Base-by-base conservation (phyloP, 129 eudicot genomes). In the Arctium minus region DNA sequence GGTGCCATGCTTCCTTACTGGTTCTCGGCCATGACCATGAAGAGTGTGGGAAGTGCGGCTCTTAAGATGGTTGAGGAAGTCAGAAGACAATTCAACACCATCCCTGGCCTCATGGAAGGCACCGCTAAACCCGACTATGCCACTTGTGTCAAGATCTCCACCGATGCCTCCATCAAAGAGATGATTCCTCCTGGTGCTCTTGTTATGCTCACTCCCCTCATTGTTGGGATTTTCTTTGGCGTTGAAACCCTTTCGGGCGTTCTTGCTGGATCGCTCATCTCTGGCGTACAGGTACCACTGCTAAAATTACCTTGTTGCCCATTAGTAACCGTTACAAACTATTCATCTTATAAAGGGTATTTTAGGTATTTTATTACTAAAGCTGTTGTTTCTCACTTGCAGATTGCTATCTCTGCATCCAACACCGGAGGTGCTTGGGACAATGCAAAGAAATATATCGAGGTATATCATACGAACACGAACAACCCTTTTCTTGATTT, bases 371-470 rank as follows among this genome's bases (percentile, higher is more conserved):
- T 35, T 33, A 60, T 77, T 22, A 60, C 72, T 33, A 37, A 53
- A 35, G n/a, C 27, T 8, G 56, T 64, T 44, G 5, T 76, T 7
- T 32, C 8, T 2, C 4, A 11, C 2, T 75, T 70, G 81, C 88
- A 94, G 98, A 87, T 94, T 86, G 98, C 98, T 18, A 94, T 94
- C 75, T 94, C 98, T 69, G 98, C 98, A 77, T 94, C 98, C 62
- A 94, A 94, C 86, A 94, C 98, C n/a, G 98, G 98, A 82, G 98
- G 98, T 74, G 98, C 98, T 40, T 93, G 98, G 98, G 98, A 93
- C 80, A 94, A 94, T 73, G 98, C 98, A 32, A 92, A 92, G 90
- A 92, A 92, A 77, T 92, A 92, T 64, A 92, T 92, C 30, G 97
- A 92, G 97, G 97, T 92, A 90, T 44, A 33, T 33, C 36, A 12